Percentiles rank a stretch among this genome's conserved stretches.
These are phyloP conservation scores for Epicoccum sorghinum DNA, from an alignment of 2,329 filamentous ascomycete species.

Conservation along the genomic window DNA sequence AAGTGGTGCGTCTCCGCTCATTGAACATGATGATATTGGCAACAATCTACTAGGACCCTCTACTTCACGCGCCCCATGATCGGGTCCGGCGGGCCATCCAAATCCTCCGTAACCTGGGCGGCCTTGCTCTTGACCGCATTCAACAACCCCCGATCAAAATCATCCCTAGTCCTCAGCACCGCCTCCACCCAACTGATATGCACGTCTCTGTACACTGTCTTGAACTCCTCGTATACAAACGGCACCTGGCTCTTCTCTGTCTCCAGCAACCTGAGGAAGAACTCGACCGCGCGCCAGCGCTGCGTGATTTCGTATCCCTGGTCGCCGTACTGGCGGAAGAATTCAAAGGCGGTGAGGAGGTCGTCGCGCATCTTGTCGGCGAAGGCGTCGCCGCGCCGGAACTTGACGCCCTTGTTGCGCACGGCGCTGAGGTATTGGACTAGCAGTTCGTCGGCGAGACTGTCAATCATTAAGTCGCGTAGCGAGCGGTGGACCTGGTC, in stretches of 20 bases:
- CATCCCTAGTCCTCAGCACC: slow-evolving; percentile 83
- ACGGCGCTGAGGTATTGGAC: slow-evolving; percentile 82
- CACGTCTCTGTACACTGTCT: slow-evolving; percentile 88
- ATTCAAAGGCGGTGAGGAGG: slow-evolving; percentile 85
- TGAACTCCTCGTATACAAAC: slow-evolving; percentile 82
- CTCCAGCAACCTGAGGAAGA: slow-evolving; percentile 77
- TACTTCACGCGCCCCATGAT: slow-evolving; percentile 93
- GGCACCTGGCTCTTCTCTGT: slow-evolving; percentile 76
- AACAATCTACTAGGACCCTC: not conserved
- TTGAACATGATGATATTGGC: too few relatives aligned
- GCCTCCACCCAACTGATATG: slow-evolving; percentile 96
- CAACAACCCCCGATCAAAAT: slow-evolving; percentile 90
- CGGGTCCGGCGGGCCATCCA: slow-evolving; percentile 74
- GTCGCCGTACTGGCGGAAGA: slow-evolving; percentile 68
- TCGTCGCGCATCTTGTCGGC: slow-evolving; percentile 94
- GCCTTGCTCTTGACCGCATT: slow-evolving; percentile 86
- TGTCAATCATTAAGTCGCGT: slow-evolving; percentile 89
- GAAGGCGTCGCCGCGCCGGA: slow-evolving; percentile 85
- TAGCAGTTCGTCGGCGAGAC: slow-evolving; percentile 89
- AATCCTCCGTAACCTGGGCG: slow-evolving; percentile 79
- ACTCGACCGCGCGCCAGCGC: slow-evolving; percentile 90
- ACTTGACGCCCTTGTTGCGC: slow-evolving; percentile 88
- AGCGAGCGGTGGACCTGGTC: slow-evolving; percentile 84
- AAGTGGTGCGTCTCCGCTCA: too few relatives aligned
- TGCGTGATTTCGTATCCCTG: slow-evolving; percentile 74